Evolutionary conservation across 106 monocot genomes (phyloP).

Genomic region (Dendrobium chrysotoxum): DNA sequence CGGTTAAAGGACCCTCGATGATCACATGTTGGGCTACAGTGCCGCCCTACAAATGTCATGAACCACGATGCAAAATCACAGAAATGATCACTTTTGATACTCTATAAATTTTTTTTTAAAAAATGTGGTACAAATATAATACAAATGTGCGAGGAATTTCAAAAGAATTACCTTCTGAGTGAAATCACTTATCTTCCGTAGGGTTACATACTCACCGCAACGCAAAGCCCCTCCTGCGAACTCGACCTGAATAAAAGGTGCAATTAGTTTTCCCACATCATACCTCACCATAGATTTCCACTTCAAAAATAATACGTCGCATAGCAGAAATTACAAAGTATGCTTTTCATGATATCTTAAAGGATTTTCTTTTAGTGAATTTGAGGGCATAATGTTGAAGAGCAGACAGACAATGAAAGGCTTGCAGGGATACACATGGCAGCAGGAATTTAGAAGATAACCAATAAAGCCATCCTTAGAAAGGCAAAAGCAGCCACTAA

Average conservation of each 20-base stretch:
- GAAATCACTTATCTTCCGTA: conserved; percentile 77
- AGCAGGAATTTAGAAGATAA: too few relatives aligned
- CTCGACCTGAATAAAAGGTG: conserved; percentile 49
- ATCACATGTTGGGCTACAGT: conserved; percentile 76
- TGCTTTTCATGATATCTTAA: too few relatives aligned
- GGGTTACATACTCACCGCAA: conserved; percentile 83
- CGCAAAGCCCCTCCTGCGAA: conserved; percentile 86
- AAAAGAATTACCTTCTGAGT: conserved; percentile 51
- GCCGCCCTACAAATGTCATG: conserved; percentile 31
- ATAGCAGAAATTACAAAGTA: too few relatives aligned
- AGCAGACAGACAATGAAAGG: too few relatives aligned
- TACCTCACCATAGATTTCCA: neutral
- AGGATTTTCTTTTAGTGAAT: too few relatives aligned
- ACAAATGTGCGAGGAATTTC: neutral
- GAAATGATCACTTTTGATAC: neutral
- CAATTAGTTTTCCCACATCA: neutral
- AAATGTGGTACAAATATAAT: neutral
- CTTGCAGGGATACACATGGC: too few relatives aligned
- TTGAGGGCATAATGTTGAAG: too few relatives aligned
- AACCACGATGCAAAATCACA: neutral
- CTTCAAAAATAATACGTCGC: neutral
- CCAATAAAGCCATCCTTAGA: too few relatives aligned
- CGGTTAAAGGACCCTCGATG: conserved; percentile 86
- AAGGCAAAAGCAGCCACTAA: too few relatives aligned
- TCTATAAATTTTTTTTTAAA: neutral